Evolutionary conservation across 2,329 filamentous ascomycete species (phyloP).

Genomic region (Fusarium graminum): DNA sequence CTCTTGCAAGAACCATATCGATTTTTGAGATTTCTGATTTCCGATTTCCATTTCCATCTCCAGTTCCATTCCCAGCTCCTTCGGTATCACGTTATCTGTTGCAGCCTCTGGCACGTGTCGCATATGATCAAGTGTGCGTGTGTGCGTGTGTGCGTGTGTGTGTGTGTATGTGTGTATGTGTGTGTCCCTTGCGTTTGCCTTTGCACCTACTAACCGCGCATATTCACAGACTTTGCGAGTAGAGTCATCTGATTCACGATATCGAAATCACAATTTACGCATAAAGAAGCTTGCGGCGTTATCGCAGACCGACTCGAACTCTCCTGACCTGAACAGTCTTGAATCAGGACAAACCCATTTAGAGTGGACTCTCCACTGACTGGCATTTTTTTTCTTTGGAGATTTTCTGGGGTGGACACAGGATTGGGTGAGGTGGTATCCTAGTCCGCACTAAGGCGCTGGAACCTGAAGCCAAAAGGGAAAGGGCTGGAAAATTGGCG

Average conservation of each 20-base stretch:
- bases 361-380: constrained; percentile 31
- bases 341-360: neutral
- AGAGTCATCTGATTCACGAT: constrained; percentile 9
- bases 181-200: constrained; percentile 24
- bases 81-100: constrained; percentile 29
- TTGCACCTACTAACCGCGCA: constrained; percentile 18
- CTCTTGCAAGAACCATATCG: constrained; percentile 17
- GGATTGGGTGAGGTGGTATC: constrained; percentile 35
- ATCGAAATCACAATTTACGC: neutral
- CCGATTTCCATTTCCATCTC: constrained; percentile 2
- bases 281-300: neutral
- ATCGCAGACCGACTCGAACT: constrained; percentile 18
- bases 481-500: constrained; percentile 54
- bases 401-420: constrained; percentile 49
- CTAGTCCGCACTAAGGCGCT: constrained; percentile 7
- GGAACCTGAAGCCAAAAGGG: constrained; percentile 41
- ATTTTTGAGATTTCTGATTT: constrained; percentile 3
- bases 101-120: constrained; percentile 30
- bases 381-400: constrained; percentile 40
- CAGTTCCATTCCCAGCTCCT: constrained; percentile 2
- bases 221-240: constrained; percentile 17
- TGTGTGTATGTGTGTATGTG: constrained; percentile 17
- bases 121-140: neutral
- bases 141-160: constrained; percentile 4
- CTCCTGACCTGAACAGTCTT: neutral